Conservation (phyloP, 208 protist species). For the Leishmania turanica region DNA sequence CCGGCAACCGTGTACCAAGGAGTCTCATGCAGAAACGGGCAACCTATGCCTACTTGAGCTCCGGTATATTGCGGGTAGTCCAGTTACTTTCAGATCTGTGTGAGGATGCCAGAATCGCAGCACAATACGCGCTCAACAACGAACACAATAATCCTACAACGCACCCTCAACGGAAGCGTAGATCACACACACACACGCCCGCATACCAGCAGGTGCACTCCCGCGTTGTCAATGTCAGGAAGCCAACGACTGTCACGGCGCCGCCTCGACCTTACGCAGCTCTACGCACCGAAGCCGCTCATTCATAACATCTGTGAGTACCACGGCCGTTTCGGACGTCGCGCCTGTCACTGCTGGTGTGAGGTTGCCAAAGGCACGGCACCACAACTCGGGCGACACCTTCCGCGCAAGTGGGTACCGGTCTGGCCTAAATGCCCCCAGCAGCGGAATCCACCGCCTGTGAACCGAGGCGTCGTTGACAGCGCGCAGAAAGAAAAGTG, state of each 20-base stretch:
- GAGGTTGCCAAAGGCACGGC: constrained; percentile 35
- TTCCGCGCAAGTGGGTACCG: constrained; percentile 41
- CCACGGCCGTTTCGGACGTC: constrained; percentile 28
- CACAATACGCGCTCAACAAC: background rate
- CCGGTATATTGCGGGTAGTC: background rate
- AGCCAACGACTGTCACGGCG: background rate
- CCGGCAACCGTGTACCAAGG: background rate
- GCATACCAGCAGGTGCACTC: background rate
- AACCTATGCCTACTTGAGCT: background rate
- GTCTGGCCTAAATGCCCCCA: constrained; percentile 27
- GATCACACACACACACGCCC: background rate
- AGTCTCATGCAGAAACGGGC: too few species aligned
- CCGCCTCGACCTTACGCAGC: background rate
- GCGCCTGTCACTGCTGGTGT: background rate
- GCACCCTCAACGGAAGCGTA: background rate
- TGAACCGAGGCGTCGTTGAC: constrained; percentile 54
- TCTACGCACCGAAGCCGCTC: constrained; percentile 40
- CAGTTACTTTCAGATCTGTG: background rate
- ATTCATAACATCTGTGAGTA: constrained; percentile 38
- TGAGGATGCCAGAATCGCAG: background rate
- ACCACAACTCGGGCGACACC: constrained; percentile 57
- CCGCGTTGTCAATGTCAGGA: background rate
- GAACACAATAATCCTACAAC: background rate
- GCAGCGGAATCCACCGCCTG: constrained; percentile 34
- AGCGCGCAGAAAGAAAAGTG: constrained; percentile 57